Percentiles rank a stretch among this genome's conserved stretches.
Evolutionary conservation across 164 flowering plant genomes (phyloP).

Genomic region (Amborella trichopoda): DNA sequence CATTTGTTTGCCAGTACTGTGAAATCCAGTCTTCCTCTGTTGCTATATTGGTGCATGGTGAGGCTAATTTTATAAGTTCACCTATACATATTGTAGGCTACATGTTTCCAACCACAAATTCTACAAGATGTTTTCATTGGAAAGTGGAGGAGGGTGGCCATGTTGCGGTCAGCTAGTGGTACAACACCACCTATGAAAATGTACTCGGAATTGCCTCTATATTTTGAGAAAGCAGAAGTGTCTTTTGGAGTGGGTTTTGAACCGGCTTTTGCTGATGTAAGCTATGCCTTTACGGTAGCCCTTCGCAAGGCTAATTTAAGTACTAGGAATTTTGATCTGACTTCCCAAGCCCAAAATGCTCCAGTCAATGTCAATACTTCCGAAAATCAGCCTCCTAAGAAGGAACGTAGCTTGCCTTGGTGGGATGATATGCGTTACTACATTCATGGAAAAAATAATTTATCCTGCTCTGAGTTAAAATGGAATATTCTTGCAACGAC

Average conservation of each 20-base stretch:
- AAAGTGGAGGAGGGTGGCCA: slow-evolving; percentile 81
- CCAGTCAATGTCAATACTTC: slow-evolving; percentile 4
- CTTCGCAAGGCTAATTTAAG: slow-evolving; percentile 93
- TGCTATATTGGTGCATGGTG: background rate
- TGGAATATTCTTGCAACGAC: slow-evolving; percentile 77
- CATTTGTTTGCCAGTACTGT: too few relatives aligned
- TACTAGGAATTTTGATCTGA: slow-evolving; percentile 21
- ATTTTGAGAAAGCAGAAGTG: slow-evolving; percentile 69
- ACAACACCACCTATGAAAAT: slow-evolving; percentile 96
- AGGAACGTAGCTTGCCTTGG: slow-evolving; percentile 95
- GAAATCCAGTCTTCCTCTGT: too few relatives aligned
- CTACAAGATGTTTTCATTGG: slow-evolving; percentile 82
- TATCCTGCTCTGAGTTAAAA: slow-evolving; percentile 48
- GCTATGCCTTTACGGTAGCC: slow-evolving; percentile 96
- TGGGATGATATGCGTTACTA: slow-evolving; percentile 97
- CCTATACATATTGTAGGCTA: slow-evolving; percentile 55
- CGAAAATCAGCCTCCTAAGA: slow-evolving; percentile 55
- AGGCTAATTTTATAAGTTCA: background rate
- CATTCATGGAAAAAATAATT: slow-evolving; percentile 64
- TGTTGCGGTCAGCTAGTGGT: slow-evolving; percentile 94
- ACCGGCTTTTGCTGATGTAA: slow-evolving; percentile 82
- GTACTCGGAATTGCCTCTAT: slow-evolving; percentile 63
- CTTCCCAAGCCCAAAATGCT: slow-evolving; percentile 15
- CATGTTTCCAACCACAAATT: slow-evolving; percentile 91
- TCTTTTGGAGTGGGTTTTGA: slow-evolving; percentile 92